phyloP scores from a whole-genome alignment of 208 protist genomes.

The Endotrypanum monterogeii region DNA sequence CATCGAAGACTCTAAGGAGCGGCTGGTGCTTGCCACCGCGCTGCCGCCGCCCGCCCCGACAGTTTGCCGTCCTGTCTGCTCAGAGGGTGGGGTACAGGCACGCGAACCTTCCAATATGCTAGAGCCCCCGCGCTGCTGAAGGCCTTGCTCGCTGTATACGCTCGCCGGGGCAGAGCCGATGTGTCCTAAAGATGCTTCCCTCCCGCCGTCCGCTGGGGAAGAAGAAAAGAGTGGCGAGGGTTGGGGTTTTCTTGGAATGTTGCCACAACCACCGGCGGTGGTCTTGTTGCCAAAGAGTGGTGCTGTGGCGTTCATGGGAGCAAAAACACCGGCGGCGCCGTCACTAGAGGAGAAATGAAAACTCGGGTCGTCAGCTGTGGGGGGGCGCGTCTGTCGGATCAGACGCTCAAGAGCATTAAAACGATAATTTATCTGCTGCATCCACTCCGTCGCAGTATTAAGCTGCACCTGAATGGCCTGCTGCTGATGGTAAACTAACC shows the following conservation, averaged over 20 bases:
- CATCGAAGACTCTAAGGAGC: slow-evolving; percentile 64
- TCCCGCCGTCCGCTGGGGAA: neutral
- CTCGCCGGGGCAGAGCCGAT: slow-evolving; percentile 8
- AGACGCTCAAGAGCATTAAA: slow-evolving; percentile 25
- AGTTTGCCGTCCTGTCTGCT: slow-evolving; percentile 20
- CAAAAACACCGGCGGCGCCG: too few relatives aligned
- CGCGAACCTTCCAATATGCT: slow-evolving; percentile 43
- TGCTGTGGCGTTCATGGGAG: slow-evolving; percentile 1
- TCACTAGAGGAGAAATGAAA: neutral
- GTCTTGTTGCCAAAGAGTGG: slow-evolving; percentile 10
- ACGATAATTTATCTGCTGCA: slow-evolving; percentile 64
- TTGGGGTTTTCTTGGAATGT: neutral
- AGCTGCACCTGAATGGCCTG: slow-evolving; percentile 83
- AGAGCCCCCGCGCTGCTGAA: neutral
- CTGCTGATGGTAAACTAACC: slow-evolving; percentile 83
- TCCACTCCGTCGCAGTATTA: slow-evolving; percentile 66
- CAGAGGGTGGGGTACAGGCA: slow-evolving; percentile 78
- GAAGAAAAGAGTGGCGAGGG: neutral
- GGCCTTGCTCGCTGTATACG: slow-evolving; percentile 13
- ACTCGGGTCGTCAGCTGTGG: slow-evolving; percentile 1
- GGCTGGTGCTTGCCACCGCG: slow-evolving; percentile 23
- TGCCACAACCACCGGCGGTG: slow-evolving; percentile 12
- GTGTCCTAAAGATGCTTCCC: slow-evolving; percentile 3
- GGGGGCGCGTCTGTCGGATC: slow-evolving; percentile 13
- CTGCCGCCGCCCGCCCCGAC: slow-evolving; percentile 13